Evolutionary conservation across 768 basidiomycete species (phyloP), one percentile per base, ranked within the genome.

Genomic region (Amanita exitialis): DNA sequence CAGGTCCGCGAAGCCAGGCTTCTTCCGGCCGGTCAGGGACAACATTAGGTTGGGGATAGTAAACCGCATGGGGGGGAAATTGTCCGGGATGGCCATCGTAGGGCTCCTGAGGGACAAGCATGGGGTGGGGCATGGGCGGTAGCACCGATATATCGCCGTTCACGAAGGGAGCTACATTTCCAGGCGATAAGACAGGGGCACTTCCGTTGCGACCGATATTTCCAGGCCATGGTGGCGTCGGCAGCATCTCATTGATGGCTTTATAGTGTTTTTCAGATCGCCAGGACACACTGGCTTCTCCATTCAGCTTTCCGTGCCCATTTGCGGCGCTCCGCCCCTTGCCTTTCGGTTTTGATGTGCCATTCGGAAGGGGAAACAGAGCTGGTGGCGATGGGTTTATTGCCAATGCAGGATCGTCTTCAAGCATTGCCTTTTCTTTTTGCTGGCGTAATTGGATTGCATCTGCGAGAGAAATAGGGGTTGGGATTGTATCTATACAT

Each of bases 401-500:
- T 3, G 63, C 65, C 63, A 78, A 67, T 30, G 77, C 76, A 34
- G 80, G 78, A 58, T 82, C 75, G 44, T 77, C 78, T 49, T 81
- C 76, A n/a, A 79, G 61, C n/a, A 77, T 61, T 56, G 73, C 76
- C 52, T 72, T 76, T 64, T 75, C 76, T 56, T 75, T 78, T 2
- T 65, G 68, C 52, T 72, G 71, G 34, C 78, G 77, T 49, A 74
- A 67, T 35, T 71, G 65, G 23, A 88, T 64, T n/a, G 86, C 86
- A 41, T 79, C 78, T 3, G 66, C 60, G 21, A 87, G 67, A 12
- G 80, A 62, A 6, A 86, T 67, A 3, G 85, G 79, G 35, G 67
- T 63, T 9, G 86, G 86, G 13, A 89, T 79, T 8, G 78, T 83
- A 54, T 86, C 86, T 89, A 57, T 30, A 43, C 15, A 15, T 27